Evolutionary conservation across 148 eudicot species (phyloP), one percentile per base, ranked within the genome.

Genomic region (Mesembryanthemum crystallinum): DNA sequence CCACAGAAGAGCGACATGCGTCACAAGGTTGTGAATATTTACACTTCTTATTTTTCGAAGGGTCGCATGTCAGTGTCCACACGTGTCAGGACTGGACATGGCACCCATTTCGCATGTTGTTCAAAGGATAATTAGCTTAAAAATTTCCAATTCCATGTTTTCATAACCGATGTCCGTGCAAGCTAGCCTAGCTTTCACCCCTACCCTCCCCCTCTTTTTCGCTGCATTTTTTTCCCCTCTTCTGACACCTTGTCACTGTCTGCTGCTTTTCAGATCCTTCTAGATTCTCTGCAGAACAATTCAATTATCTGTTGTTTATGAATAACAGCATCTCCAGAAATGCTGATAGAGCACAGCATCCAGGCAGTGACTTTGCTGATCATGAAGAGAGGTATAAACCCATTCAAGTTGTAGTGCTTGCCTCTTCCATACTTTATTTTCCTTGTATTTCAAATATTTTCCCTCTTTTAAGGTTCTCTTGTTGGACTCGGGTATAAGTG

Each of bases 301-400:
- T 78, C 77, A 75, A 76, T 42, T 52, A 80, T 76, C 45, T 87
- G 69, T 62, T 86, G 32, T 75, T 82, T 80, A 76, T 83, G n/a
- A 82, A 67, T 55, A 71, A 60, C 68, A 39, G 69, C 68, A 39
- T 66, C 43, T 59, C 83, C 20, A 42, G 64, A 13, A 64, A 58
- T 28, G 80, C 74, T 39, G 83, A 86, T 58, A 67, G 67, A 24
- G 78, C 74, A 61, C 59, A 71, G 55, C 64, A 76, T 75, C 27
- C 73, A 10, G 79, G 64, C 32, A 69, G 62, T 62, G 75, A 81
- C 63, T 83, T 69, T 33, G 28, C 59, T 11, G 86, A 86, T 23
- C 84, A 81, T 37, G 93, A 89, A 45, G 93, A 89, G 45, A 91
- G 91, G 97, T 89, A 84, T 51, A 65, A 11, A 61, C n/a, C 1